A percentile compares a stretch with the other conserved stretches of the same genome.
phyloP scores from a whole-genome alignment of 495 filamentous ascomycete genomes.

The Neurospora sp. region DNA sequence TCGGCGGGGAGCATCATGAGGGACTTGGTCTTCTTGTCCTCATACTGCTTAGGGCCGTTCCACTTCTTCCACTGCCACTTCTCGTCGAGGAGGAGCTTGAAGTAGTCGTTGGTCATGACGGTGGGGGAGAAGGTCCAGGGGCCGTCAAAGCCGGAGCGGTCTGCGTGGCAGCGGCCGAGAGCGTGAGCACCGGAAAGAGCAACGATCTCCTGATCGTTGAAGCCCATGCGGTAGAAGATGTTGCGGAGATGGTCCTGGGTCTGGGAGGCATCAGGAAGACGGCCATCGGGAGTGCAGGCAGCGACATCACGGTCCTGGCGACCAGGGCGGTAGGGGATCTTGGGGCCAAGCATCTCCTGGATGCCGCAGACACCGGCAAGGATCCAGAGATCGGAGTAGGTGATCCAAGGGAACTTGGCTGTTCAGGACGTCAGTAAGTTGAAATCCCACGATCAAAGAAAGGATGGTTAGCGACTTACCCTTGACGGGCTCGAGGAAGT shows the following conservation, averaged over 20 bases:
- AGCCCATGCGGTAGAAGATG: constrained; percentile 96
- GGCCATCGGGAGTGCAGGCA: constrained; percentile 88
- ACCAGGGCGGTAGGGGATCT: constrained; percentile 83
- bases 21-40: constrained; percentile 73
- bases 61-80: constrained; percentile 92
- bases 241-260: constrained; percentile 73
- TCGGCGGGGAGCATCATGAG: constrained; percentile 98
- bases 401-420: constrained; percentile 89
- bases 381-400: constrained; percentile 94
- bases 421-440: constrained; percentile 24
- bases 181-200: constrained; percentile 86
- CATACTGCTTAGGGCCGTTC: constrained; percentile 78
- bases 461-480: constrained; percentile 30
- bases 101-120: constrained; percentile 91
- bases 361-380: constrained; percentile 75
- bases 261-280: constrained; percentile 83
- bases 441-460: neutral
- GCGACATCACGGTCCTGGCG: constrained; percentile 72
- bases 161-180: constrained; percentile 81
- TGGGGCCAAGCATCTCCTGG: constrained; percentile 90
- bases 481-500: constrained; percentile 89
- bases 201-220: constrained; percentile 94
- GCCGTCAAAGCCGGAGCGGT: constrained; percentile 81
- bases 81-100: constrained; percentile 74
- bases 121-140: constrained; percentile 97